Evolutionary conservation across 495 filamentous ascomycete genomes (phyloP), one percentile per base, ranked within the genome.

Genomic region (Trichoderma reesei): DNA sequence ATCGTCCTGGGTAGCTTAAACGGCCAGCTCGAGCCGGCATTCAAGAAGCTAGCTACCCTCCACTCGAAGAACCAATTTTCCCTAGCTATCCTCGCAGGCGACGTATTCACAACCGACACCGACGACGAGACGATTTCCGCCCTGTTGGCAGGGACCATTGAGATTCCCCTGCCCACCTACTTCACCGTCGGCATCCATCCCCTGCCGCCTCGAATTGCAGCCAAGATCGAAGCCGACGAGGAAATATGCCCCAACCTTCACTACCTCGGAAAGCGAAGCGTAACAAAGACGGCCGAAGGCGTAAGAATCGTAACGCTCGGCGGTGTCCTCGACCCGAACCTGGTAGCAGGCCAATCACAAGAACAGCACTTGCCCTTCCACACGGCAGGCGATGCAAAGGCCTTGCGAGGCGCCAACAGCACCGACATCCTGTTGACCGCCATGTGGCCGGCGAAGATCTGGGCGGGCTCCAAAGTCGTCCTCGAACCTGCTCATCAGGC

Each of bases 191-290:
- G 91, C 41, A 83, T 77, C 33, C 74, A 76, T 31, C 72, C 87
- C 13, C 76, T 98, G 16, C 95, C 94, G 2, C 70, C 76, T 16
- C 70, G 76, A 5, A 79, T 96, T 2, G 71, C 90, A 36, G 84
- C 90, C 68, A 87, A 82, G 71, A 83, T 98, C 39, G 81, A 90
- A 70, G 82, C 82, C 44, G 79, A 80, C 54, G 83, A 88, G 67
- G 91, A 93, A 72, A 79, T 98, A 33, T 96, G 91, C 68, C 79
- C 86, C 1, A 96, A 98, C 67, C 81, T 98, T 3, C 90, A 88
- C 75, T 95, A 86, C 72, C 84, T 98, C 0, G 91, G 90, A 31
- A 95, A 91, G 72, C 87, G 90, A 63, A 88, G 86, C 37, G 85
- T 86, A 9, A 85, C 91, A 44, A 96, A 92, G 72, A 98, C 94